Evolutionary conservation across 2,329 filamentous ascomycete genomes (phyloP), one percentile per base, ranked within the genome.

Genomic region (Colletotrichum tofieldiae): DNA sequence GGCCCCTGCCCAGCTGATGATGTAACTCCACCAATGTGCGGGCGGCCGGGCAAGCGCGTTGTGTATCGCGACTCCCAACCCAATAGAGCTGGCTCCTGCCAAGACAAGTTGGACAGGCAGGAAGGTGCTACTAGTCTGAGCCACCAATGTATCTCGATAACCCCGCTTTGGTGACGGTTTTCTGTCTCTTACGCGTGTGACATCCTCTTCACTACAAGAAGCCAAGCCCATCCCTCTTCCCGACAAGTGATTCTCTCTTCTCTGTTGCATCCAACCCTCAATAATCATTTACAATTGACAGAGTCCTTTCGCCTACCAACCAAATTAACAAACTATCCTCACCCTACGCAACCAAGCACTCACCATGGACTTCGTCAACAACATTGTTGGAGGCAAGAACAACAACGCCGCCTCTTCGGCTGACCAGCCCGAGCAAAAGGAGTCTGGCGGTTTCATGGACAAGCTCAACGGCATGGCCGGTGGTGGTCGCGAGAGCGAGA

Each of bases 391-490:
- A 65, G 80, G 83, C 58, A 78, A 83, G 45, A 81, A 82, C 63
- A 75, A 81, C 39, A 43, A 58, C 16, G 55, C 65, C 43, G 37
- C 65, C 71, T 72, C 78, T 52, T 75, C 83, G 67, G 73, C 74
- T 64, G 73, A 82, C 45, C 75, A 80, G 62, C 74, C 73, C 55
- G 66, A 75, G 67, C 67, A 61, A 77, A 83, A 86, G 75, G 76
- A 83, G 75, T 80, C 82, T 47, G 85, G 88, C 72, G 90, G 91
- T 72, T 80, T 95, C 75, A 87, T 90, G 79, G 88, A 92, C 83
- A 94, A 93, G 85, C 64, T 95, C 72, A 94, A 96, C 85, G 80
- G 83, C 70, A 86, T 91, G 75, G 92, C 92, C 26, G 94, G 94
- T 45, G 94, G 94, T 65, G 94, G 94, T 47, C 83, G 83, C 43